Percentiles rank a stretch among this genome's conserved stretches.
Evolutionary conservation across 768 basidiomycete genomes (phyloP).

Genomic region (Leccinellum albellum): DNA sequence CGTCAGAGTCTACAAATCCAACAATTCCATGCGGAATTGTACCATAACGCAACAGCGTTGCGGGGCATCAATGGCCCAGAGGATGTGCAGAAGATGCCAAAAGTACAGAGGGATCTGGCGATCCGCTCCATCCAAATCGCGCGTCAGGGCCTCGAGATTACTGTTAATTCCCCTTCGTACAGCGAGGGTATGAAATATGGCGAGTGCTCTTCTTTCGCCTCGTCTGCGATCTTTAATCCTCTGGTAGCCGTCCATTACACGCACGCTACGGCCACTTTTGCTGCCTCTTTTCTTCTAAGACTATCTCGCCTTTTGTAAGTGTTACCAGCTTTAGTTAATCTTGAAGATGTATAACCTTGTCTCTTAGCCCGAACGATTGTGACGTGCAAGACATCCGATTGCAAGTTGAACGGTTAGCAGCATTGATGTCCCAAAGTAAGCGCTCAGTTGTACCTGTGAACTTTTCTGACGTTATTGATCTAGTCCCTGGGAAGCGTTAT

Average conservation of each 20-base stretch:
- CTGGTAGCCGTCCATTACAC: conserved; percentile 78
- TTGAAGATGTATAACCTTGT: not conserved
- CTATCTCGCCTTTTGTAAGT: conserved; percentile 83
- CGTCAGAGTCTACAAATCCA: conserved; percentile 86
- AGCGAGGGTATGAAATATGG: conserved; percentile 92
- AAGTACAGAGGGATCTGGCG: conserved; percentile 73
- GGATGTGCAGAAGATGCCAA: conserved; percentile 82
- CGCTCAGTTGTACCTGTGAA: conserved; percentile 2
- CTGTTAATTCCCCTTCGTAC: conserved; percentile 78
- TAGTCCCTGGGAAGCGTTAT: conserved; percentile 92
- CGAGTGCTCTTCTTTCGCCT: conserved; percentile 31
- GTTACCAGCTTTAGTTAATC: not conserved
- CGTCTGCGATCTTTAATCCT: conserved; percentile 3
- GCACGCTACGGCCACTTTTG: conserved; percentile 91
- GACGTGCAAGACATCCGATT: conserved; percentile 68
- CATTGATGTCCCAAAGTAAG: conserved; percentile 76
- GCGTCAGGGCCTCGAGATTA: conserved; percentile 76
- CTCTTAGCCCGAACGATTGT: conserved; percentile 75
- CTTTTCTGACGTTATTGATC: conserved; percentile 6
- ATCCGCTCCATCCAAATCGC: conserved; percentile 82
- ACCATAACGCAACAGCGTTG: conserved; percentile 80
- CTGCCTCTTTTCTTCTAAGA: conserved; percentile 85
- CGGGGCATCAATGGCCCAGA: conserved; percentile 81
- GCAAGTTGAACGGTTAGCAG: conserved; percentile 75
- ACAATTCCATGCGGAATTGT: conserved; percentile 80